Evolutionary conservation across 192 early-diverging fungal species (phyloP), one percentile per base, ranked within the genome.

Genomic region (Piromyces sp.): DNA sequence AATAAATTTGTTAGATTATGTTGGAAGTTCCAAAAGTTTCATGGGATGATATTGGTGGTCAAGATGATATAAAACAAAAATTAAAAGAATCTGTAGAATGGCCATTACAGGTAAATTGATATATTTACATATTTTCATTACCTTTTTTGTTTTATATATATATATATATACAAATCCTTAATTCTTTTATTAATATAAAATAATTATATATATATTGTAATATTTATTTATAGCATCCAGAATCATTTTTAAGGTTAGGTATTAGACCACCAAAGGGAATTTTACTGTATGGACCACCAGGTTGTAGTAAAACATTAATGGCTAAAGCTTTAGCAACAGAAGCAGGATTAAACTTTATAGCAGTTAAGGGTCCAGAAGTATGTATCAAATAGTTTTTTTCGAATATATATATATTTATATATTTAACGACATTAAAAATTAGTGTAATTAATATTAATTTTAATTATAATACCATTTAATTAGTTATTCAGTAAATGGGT

Each of bases 401-500:
- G 9, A 6, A 33, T 33, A 6, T 33, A 6, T 33, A 33, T 33
- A 33, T 33, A 33, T 33, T 33, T 33, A 33, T 33, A 33, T 33
- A 33, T 33, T n/a, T n/a, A n/a, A n/a, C n/a, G n/a, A n/a, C n/a
- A n/a, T n/a, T n/a, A n/a, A n/a, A n/a, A n/a, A n/a, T n/a, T n/a
- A n/a, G n/a, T n/a, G n/a, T n/a, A n/a, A n/a, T n/a, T n/a, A n/a
- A 33, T 33, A 6, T 33, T 6, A 6, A 33, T 33, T 33, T 33
- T 5, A 11, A 29, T 29, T 82, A 28, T 86, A 30, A 82, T 29
- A 28, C 29, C 15, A 30, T 29, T 22, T 17, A 36, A 79, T 13
- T 80, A 95, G 94, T 87, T 98, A 17, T 97, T 98, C 84, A 98
- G 95, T 88, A 99, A 98, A 85, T 99, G 96, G 96, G 98, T 99